Evolutionary conservation across 2,329 filamentous ascomycete genomes (phyloP).

Genomic region (Pseudopyricularia javanii): DNA sequence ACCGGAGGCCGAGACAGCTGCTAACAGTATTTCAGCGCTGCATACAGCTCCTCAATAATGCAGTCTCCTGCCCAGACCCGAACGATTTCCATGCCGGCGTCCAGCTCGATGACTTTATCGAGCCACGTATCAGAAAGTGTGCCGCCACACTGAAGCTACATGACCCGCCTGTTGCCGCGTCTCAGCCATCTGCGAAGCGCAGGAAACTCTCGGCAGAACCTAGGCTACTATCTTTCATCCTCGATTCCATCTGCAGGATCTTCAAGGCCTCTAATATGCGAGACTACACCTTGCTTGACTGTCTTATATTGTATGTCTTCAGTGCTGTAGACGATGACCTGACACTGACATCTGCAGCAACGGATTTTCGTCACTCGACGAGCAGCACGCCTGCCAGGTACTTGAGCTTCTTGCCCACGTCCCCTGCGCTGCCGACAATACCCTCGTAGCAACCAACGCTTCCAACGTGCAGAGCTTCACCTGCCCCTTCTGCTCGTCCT

Average conservation of each 20-base stretch:
- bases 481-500: not conserved
- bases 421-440: conserved; percentile 41
- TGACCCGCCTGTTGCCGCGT: not conserved
- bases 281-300: not conserved
- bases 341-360: conserved; percentile 1
- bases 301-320: conserved; percentile 1
- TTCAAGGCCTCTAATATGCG: not conserved
- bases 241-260: conserved; percentile 4
- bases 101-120: conserved; percentile 6
- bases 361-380: conserved; percentile 9
- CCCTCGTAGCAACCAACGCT: conserved; percentile 16
- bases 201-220: conserved; percentile 6
- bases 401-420: conserved; percentile 39
- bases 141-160: conserved; percentile 5
- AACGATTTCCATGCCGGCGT: conserved; percentile 2
- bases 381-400: conserved; percentile 11
- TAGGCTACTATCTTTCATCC: not conserved
- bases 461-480: conserved; percentile 6
- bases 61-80: not conserved
- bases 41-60: conserved; percentile 8
- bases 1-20: not conserved
- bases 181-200: conserved; percentile 6
- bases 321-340: not conserved
- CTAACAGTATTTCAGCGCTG: conserved; percentile 6
- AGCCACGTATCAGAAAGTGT: conserved; percentile 7